Evolutionary conservation across 768 basidiomycete species (phyloP).

Genomic region (Termitomyces bulborhizus): DNA sequence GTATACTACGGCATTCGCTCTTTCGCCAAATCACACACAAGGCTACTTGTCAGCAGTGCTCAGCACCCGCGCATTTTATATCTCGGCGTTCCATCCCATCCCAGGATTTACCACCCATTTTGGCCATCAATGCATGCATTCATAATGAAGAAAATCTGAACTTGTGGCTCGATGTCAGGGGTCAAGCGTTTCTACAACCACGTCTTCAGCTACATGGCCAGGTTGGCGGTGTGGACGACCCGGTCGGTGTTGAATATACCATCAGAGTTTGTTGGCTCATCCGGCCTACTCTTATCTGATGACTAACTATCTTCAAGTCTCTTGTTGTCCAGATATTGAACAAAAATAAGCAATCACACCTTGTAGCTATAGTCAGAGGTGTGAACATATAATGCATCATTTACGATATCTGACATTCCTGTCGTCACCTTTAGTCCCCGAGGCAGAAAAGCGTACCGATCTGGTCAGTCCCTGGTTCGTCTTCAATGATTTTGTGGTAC

Average conservation of each 20-base stretch:
- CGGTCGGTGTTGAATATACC: conserved; percentile 54
- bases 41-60: conserved; percentile 81
- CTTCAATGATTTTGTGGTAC: conserved; percentile 95
- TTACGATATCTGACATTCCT: not conserved
- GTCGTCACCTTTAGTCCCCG: conserved; percentile 42
- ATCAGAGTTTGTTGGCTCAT: conserved; percentile 45
- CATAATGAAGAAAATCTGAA: conserved; percentile 67
- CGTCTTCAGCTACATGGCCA: conserved; percentile 53
- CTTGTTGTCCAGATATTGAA: conserved; percentile 75
- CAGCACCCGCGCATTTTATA: conserved; percentile 67
- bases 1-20: conserved; percentile 69
- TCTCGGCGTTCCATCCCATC: conserved; percentile 62
- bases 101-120: conserved; percentile 68
- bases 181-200: conserved; percentile 55
- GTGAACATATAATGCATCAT: conserved; percentile 12
- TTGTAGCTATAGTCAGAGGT: conserved; percentile 88
- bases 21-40: conserved; percentile 81
- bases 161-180: conserved; percentile 68
- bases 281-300: not conserved
- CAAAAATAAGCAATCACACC: conserved; percentile 70
- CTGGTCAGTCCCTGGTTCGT: conserved; percentile 71
- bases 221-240: conserved; percentile 51
- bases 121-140: conserved; percentile 83
- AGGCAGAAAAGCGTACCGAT: conserved; percentile 41
- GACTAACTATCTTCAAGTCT: conserved; percentile 39